Evolutionary conservation across 2,329 filamentous ascomycete species (phyloP).

Genomic region (Thielaviopsis punctulata): DNA sequence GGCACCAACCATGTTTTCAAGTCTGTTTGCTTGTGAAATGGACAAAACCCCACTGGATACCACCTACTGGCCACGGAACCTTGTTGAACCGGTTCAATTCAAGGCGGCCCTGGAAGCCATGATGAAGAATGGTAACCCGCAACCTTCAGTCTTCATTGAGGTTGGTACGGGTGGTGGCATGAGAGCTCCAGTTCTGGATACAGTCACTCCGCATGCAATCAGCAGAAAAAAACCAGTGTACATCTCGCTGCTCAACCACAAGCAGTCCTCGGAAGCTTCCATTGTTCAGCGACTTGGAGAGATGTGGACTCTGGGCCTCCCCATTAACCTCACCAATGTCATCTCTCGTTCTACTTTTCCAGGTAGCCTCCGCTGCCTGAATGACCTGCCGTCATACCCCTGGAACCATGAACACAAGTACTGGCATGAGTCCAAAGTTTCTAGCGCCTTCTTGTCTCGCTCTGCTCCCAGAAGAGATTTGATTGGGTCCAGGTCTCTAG

Average conservation of each 20-base stretch:
- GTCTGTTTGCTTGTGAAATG: slow-evolving; percentile 19
- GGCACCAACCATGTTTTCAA: slow-evolving; percentile 24
- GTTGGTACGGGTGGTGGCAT: slow-evolving; percentile 24
- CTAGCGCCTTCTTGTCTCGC: slow-evolving; percentile 26
- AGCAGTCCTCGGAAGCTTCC: slow-evolving; percentile 13
- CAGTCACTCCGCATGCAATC: slow-evolving; percentile 15
- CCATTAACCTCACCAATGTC: slow-evolving; percentile 19
- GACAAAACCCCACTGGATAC: slow-evolving; percentile 15
- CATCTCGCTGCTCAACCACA: slow-evolving; percentile 7
- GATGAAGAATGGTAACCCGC: slow-evolving; percentile 15
- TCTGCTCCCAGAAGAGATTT: slow-evolving; percentile 31
- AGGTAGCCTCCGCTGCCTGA: slow-evolving; percentile 18
- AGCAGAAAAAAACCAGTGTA: slow-evolving; percentile 3
- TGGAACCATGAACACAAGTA: slow-evolving; percentile 36
- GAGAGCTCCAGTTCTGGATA: slow-evolving; percentile 22
- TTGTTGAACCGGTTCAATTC: slow-evolving; percentile 29
- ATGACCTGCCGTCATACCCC: slow-evolving; percentile 32
- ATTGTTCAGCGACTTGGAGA: slow-evolving; percentile 20
- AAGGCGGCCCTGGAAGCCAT: slow-evolving; percentile 22
- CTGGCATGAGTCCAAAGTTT: slow-evolving; percentile 35
- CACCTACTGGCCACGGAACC: slow-evolving; percentile 30
- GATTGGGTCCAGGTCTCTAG: slow-evolving; percentile 28
- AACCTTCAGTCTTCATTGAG: slow-evolving; percentile 24
- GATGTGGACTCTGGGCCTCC: slow-evolving; percentile 22
- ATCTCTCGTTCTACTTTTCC: background rate